phyloP scores from a whole-genome alignment of 2,329 filamentous ascomycete genomes.

The Thielaviopsis punctulata region DNA sequence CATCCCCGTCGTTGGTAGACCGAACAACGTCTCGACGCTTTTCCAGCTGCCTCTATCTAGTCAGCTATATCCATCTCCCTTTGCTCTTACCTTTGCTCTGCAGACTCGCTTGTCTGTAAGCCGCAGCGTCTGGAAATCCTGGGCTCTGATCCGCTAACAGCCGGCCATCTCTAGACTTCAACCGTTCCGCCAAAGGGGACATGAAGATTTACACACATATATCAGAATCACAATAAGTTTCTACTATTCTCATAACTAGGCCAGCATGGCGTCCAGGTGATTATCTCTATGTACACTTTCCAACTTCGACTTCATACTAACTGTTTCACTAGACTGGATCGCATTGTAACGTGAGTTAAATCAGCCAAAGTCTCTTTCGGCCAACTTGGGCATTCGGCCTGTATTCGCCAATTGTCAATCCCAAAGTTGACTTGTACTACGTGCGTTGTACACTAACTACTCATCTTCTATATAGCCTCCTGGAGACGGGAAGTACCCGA shows the following conservation, averaged over 20 bases:
- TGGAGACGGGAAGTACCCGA: conserved; percentile 92
- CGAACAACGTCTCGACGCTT: too few relatives aligned
- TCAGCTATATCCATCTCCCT: neutral
- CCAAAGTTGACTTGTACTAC: neutral
- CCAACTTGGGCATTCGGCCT: neutral
- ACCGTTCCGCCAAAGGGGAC: neutral
- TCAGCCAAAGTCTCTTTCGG: neutral
- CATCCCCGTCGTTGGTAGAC: too few relatives aligned
- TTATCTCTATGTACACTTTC: conserved; percentile 12
- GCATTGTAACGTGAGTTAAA: conserved; percentile 64
- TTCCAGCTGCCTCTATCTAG: too few relatives aligned
- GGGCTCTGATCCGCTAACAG: neutral
- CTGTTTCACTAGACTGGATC: conserved; percentile 47
- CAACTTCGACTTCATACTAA: neutral
- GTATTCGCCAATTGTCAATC: neutral
- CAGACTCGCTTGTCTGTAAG: neutral
- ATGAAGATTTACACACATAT: neutral
- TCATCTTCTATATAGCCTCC: conserved; percentile 40
- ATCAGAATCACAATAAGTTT: neutral
- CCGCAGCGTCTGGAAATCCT: neutral
- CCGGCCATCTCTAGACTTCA: neutral
- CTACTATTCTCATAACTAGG: conserved; percentile 16
- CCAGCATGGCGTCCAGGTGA: conserved; percentile 41
- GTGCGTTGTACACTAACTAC: neutral
- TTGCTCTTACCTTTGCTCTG: neutral